phyloP scores from a whole-genome alignment of 179 eudicot species.

The Beta corolliflora region DNA sequence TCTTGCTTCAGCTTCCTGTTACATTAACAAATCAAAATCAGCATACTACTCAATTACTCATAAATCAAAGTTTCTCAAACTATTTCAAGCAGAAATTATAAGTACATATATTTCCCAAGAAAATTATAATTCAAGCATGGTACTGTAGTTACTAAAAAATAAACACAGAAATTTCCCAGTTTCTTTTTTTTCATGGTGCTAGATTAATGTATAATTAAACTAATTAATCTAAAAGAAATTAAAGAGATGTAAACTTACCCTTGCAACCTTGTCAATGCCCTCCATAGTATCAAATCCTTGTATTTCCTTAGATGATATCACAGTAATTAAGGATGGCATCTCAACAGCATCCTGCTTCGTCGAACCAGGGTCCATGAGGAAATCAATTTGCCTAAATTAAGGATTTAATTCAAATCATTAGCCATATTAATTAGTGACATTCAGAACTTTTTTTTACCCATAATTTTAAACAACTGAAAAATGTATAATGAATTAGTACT shows the following conservation, averaged over 20 bases:
- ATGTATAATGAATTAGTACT: neutral
- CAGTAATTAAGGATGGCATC: constrained; percentile 54
- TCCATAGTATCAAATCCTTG: constrained; percentile 49
- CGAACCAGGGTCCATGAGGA: constrained; percentile 45
- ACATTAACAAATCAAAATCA: neutral
- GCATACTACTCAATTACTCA: neutral
- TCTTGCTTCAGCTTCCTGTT: constrained; percentile 38
- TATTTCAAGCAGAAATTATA: too few species aligned
- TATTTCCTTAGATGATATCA: constrained; percentile 46
- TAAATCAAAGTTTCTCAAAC: neutral
- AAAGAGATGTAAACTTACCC: constrained; percentile 14
- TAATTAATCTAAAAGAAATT: neutral
- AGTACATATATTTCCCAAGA: too few species aligned
- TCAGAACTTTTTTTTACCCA: too few species aligned
- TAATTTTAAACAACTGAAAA: neutral
- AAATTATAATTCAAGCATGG: too few species aligned
- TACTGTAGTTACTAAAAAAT: too few species aligned
- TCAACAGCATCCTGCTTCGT: constrained; percentile 30
- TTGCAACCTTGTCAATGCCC: constrained; percentile 17
- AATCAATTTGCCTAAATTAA: constrained; percentile 25
- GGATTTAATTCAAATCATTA: neutral
- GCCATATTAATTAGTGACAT: neutral
- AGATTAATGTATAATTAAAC: neutral
- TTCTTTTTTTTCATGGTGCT: neutral
- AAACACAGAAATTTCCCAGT: too few species aligned